Evolutionary conservation across 805 yeast species (phyloP).

Genomic region (Starmera dryadoides): DNA sequence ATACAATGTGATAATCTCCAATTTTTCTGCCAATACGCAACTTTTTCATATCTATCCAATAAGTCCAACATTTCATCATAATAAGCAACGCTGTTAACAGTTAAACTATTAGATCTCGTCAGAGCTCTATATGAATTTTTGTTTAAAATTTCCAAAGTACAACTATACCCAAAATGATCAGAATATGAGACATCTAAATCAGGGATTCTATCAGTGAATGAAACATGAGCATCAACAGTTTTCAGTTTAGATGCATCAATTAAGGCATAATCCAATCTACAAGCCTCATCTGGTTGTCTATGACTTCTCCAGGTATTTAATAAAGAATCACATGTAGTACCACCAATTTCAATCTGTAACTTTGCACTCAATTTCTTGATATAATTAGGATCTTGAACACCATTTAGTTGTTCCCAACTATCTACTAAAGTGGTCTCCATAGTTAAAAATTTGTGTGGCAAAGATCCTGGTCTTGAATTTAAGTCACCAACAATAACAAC

Average conservation of each 20-base stretch:
- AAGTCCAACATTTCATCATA: constrained; percentile 44
- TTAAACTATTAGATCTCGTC: constrained; percentile 3
- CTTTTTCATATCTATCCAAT: constrained; percentile 41
- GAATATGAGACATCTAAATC: constrained; percentile 65
- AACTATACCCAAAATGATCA: constrained; percentile 84
- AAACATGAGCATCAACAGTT: constrained; percentile 60
- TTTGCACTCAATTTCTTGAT: constrained; percentile 42
- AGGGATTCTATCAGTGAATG: constrained; percentile 64
- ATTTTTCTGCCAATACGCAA: constrained; percentile 48
- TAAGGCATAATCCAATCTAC: constrained; percentile 85
- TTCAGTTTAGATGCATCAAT: constrained; percentile 48
- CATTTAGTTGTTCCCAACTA: constrained; percentile 73
- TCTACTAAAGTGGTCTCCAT: constrained; percentile 63
- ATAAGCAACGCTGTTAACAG: constrained; percentile 7
- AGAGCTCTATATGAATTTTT: constrained; percentile 1
- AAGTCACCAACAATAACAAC: constrained; percentile 90
- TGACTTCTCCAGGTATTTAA: constrained; percentile 73
- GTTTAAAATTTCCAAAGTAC: constrained; percentile 29
- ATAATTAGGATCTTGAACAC: constrained; percentile 32
- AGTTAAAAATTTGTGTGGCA: constrained; percentile 72
- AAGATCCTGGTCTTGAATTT: constrained; percentile 80
- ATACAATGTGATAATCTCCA: constrained; percentile 66
- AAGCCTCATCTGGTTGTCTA: constrained; percentile 58
- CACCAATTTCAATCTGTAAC: constrained; percentile 65
- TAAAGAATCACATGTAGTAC: constrained; percentile 84